Conservation (phyloP, 1,284 basidiomycete species). For the Takashimella tepidaria region DNA sequence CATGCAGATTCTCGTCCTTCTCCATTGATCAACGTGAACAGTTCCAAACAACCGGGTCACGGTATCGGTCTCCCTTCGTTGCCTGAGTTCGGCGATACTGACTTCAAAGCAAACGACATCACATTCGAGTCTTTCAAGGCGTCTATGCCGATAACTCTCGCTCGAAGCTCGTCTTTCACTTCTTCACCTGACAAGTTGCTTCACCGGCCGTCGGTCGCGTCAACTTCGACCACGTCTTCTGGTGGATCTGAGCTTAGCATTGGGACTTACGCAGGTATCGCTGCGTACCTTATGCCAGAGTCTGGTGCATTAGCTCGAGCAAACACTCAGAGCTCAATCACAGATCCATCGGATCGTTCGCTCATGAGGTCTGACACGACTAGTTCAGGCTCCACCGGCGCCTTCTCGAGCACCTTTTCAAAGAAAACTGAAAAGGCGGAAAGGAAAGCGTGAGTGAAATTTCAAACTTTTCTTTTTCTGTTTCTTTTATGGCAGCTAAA, state of each 20-base stretch:
- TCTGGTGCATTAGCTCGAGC: neutral
- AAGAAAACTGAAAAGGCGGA: constrained; percentile 26
- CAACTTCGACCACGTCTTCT: constrained; percentile 13
- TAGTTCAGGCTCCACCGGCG: constrained; percentile 23
- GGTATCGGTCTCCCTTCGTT: constrained; percentile 1
- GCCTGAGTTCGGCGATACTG: constrained; percentile 11
- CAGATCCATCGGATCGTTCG: neutral
- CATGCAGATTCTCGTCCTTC: constrained; percentile 3
- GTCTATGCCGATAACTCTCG: neutral
- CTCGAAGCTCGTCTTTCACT: neutral
- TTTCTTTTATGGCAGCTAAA: neutral
- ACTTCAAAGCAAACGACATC: neutral
- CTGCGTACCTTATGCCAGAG: neutral
- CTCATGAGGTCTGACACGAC: constrained; percentile 13
- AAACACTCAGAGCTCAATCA: neutral
- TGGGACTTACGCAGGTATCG: neutral
- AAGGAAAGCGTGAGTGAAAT: constrained; percentile 24
- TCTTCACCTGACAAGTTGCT: neutral
- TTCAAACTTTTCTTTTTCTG: neutral
- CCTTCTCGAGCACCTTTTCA: constrained; percentile 18
- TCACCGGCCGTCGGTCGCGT: neutral
- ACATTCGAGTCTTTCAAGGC: neutral
- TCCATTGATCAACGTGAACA: constrained; percentile 3
- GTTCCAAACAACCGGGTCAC: neutral
- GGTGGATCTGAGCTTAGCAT: neutral